Conservation (phyloP, 2,329 filamentous ascomycete species). For the Pseudohalonectria lignicola region DNA sequence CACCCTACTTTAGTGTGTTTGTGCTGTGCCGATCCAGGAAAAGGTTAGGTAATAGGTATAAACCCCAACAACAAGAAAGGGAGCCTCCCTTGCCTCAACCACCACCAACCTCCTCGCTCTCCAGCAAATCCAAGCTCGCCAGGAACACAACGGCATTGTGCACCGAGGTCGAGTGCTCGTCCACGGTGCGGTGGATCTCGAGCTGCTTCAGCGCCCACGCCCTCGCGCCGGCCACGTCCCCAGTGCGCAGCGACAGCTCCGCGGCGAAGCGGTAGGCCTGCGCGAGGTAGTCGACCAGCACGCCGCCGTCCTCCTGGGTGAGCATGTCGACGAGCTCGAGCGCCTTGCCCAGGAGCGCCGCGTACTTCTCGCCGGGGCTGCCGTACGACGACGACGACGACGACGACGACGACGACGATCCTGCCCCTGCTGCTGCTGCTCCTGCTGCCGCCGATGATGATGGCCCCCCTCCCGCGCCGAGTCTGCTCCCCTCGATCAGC, state of each 20-base stretch:
- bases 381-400: too few relatives aligned
- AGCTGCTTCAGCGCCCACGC: constrained; percentile 12
- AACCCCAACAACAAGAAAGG: too few relatives aligned
- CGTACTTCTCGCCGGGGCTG: constrained; percentile 2
- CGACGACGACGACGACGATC: too few relatives aligned
- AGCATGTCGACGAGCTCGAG: constrained; percentile 10
- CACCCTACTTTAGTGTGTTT: too few relatives aligned
- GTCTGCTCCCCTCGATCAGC: constrained; percentile 11
- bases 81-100: too few relatives aligned
- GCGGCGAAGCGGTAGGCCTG: constrained; percentile 12
- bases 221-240: constrained; percentile 7
- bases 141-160: neutral
- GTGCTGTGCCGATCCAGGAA: too few relatives aligned
- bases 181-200: constrained; percentile 9
- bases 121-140: neutral
- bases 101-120: too few relatives aligned
- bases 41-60: too few relatives aligned
- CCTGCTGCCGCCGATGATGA: too few relatives aligned
- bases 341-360: constrained; percentile 7
- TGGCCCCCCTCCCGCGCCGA: neutral
- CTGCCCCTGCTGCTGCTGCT: too few relatives aligned
- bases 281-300: constrained; percentile 12
- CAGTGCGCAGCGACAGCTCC: constrained; percentile 9
- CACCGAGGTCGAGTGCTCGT: constrained; percentile 1
- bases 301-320: constrained; percentile 9